Percentiles rank a stretch among this genome's conserved stretches.
These are phyloP conservation scores for Globisporangium acanthophoron DNA, from an alignment of 352 stramenopile genomes.

Conservation along the genomic window DNA sequence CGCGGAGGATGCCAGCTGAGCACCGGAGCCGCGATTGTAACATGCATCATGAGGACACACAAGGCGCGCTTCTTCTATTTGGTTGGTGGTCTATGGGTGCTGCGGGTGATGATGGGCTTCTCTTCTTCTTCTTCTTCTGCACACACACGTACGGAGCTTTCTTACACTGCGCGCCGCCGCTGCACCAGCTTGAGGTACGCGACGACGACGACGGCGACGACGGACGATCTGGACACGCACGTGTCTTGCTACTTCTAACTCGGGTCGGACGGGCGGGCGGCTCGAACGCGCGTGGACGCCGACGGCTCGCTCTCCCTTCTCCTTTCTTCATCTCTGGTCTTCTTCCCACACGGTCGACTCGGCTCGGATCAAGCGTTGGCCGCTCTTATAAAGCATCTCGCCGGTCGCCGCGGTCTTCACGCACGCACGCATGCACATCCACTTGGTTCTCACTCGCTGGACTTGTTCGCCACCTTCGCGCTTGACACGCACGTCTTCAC, in stretches of 20 bases:
- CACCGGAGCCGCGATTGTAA: slow-evolving; percentile 15
- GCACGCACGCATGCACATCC: not conserved
- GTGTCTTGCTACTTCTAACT: not conserved
- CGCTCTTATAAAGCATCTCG: not conserved
- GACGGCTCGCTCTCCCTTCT: not conserved
- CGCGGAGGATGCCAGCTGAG: slow-evolving; percentile 11
- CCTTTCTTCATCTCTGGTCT: not conserved
- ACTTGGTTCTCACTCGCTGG: not conserved
- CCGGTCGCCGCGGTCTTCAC: not conserved
- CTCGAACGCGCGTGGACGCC: too few relatives aligned
- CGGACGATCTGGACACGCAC: not conserved
- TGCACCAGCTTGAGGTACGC: not conserved
- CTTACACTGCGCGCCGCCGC: not conserved
- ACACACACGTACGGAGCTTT: not conserved
- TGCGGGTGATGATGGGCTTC: not conserved
- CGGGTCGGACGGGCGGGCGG: too few relatives aligned
- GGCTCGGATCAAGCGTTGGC: not conserved
- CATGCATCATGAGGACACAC: slow-evolving; percentile 1
- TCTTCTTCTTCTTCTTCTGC: too few relatives aligned
- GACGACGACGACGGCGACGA: not conserved
- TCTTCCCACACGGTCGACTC: not conserved
- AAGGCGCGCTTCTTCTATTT: not conserved
- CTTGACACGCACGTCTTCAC: not conserved
- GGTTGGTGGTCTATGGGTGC: not conserved
- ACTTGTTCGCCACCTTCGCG: not conserved